Base-by-base conservation (phyloP, 345 rosid species). In the Populus davidiana region DNA sequence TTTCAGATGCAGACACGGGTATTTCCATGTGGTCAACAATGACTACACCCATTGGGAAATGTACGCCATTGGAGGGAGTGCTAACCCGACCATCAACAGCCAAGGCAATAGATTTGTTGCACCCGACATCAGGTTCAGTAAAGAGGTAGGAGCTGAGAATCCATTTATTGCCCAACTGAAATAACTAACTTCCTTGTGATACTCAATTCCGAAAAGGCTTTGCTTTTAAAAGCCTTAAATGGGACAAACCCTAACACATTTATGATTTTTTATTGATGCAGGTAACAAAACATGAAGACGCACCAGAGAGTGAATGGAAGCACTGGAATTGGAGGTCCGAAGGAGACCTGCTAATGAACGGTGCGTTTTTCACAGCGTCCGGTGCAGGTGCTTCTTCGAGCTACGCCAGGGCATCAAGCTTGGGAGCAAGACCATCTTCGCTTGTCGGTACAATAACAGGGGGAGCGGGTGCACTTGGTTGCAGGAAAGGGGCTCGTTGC, bases 31-130 rank as follows among this genome's bases (percentile, higher is more conserved):
- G 47, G 83, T 80, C 63, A 80, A 80, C 79, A 80, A 80, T 43
- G 83, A 80, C 79, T 80, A 80, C 62, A 75, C 79, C 9, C 83
- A 80, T 66, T 80, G 83, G 83, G 83, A 80, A 66, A 80, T 81
- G 83, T 81, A 81, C 44, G 83, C 83, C 52, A 72, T 81, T 76
- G 83, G 83, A 71, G 83, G 83, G 29, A 81, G 83, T 43, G 83
- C 77, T 50, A 41, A 8, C 12, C 83, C 83, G 6, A 81, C 80
- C 29, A 81, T 81, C 41, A 81, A 76, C 27, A 81, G 83, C 74
- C 80, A 81, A 67, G 80, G 83, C 41, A 81, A 81, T 33, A 81
- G 83, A 72, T 81, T 81, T 72, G 65, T 61, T 18, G 83, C 83
- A 17, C 83, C 83, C 25, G 77, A 72, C 73, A 18, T 14, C 64